Conservation (phyloP, 345 rosid genomes). For the Lumnitzera littorea region DNA sequence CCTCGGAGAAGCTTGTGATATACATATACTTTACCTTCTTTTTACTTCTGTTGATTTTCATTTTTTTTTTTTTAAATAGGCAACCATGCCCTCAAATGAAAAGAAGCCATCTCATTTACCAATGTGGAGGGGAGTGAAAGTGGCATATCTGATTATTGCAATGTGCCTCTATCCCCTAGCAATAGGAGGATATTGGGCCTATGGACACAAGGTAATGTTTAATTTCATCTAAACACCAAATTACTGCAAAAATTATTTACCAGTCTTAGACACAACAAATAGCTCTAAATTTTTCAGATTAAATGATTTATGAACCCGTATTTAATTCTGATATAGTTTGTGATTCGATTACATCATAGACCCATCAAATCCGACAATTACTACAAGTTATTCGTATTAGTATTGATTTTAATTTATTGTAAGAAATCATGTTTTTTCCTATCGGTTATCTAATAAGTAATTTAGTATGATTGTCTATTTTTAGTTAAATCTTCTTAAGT, state of each 20-base stretch:
- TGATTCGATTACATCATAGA: no score
- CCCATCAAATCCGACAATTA: no score
- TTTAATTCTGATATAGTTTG: no score
- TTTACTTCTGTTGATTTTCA: background rate
- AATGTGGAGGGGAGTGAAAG: constrained; percentile 22
- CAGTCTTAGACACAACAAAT: background rate
- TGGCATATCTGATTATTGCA: constrained; percentile 13
- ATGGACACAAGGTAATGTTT: constrained; percentile 13
- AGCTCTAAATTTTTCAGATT: background rate
- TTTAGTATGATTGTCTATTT: no score
- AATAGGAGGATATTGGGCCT: constrained; percentile 21
- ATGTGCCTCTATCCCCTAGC: constrained; percentile 15
- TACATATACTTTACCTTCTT: background rate
- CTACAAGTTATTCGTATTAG: no score
- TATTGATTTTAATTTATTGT: no score
- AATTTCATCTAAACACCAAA: no score
- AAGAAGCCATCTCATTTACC: constrained; percentile 17
- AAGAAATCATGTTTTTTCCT: no score
- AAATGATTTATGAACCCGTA: no score
- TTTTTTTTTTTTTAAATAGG: background rate
- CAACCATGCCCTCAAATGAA: constrained; percentile 16
- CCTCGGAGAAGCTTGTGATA: no score
- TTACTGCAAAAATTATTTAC: background rate
- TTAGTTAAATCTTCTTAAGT: no score
- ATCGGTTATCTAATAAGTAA: no score